A percentile compares a stretch with the other conserved stretches of the same genome.
phyloP scores from a whole-genome alignment of 2,329 filamentous ascomycete species.

The Aspergillus sp. region DNA sequence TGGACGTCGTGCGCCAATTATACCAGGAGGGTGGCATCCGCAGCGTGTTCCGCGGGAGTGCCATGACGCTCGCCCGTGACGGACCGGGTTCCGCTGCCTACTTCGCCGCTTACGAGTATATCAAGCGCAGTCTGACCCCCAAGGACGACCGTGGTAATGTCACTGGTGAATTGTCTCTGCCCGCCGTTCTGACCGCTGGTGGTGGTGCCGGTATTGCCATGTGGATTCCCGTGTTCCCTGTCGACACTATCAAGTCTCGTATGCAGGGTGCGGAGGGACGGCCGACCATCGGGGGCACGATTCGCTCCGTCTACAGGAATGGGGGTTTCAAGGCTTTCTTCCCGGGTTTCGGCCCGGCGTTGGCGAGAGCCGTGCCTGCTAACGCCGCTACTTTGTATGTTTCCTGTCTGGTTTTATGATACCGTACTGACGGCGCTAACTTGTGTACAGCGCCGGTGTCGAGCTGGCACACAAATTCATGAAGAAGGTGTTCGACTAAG shows the following conservation, averaged over 20 bases:
- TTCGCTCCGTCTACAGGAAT: conserved; percentile 70
- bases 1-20: conserved; percentile 87
- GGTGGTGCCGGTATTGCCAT: conserved; percentile 90
- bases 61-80: conserved; percentile 87
- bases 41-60: conserved; percentile 83
- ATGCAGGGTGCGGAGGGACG: conserved; percentile 85
- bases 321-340: conserved; percentile 91
- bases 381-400: conserved; percentile 83
- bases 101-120: conserved; percentile 93
- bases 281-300: conserved; percentile 69
- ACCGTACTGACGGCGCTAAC: conserved; percentile 6
- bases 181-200: conserved; percentile 76
- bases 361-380: conserved; percentile 86
- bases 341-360: conserved; percentile 86
- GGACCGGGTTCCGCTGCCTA: conserved; percentile 90
- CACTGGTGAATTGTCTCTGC: conserved; percentile 67
- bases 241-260: conserved; percentile 92
- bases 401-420: background rate
- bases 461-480: conserved; percentile 45
- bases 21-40: conserved; percentile 85
- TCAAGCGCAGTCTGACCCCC: conserved; percentile 81
- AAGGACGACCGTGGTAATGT: conserved; percentile 67
- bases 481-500: conserved; percentile 37
- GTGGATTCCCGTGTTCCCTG: conserved; percentile 98
- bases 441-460: conserved; percentile 34